phyloP scores from a whole-genome alignment of 495 filamentous ascomycete genomes.

The Lichenothelia convexa region DNA sequence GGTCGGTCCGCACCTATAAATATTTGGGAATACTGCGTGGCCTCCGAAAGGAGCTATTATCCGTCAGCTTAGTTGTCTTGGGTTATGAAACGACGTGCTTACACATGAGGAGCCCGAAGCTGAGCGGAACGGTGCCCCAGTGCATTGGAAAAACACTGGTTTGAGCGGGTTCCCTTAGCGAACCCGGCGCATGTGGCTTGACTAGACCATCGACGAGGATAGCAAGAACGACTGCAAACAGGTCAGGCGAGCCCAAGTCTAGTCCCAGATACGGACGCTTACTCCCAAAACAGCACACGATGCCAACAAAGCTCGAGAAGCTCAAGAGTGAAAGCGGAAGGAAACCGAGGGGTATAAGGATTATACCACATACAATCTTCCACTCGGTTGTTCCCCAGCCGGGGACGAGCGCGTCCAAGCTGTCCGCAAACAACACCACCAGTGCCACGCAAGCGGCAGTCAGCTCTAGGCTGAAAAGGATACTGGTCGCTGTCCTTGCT shows the following conservation, averaged over 20 bases:
- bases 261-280: constrained; percentile 9
- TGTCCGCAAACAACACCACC: constrained; percentile 86
- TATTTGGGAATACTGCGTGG: constrained; percentile 88
- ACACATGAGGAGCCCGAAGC: constrained; percentile 89
- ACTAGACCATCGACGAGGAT: constrained; percentile 71
- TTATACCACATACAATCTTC: constrained; percentile 72
- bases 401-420: constrained; percentile 61
- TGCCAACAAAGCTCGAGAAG: constrained; percentile 79
- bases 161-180: constrained; percentile 60
- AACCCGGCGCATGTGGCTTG: constrained; percentile 65
- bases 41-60: constrained; percentile 70
- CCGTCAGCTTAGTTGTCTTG: not conserved
- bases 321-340: constrained; percentile 69
- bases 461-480: constrained; percentile 79
- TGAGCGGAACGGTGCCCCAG: constrained; percentile 80
- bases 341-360: constrained; percentile 72
- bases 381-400: constrained; percentile 51
- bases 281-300: constrained; percentile 75
- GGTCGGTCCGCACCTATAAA: no score
- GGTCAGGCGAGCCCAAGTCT: not conserved
- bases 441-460: constrained; percentile 79
- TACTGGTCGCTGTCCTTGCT: constrained; percentile 59
- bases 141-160: constrained; percentile 66
- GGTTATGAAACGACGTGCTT: constrained; percentile 11
- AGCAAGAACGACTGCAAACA: constrained; percentile 48